Evolutionary conservation across 2,329 filamentous ascomycete genomes (phyloP), one percentile per base, ranked within the genome.

Genomic region (Verticillium dahliae): DNA sequence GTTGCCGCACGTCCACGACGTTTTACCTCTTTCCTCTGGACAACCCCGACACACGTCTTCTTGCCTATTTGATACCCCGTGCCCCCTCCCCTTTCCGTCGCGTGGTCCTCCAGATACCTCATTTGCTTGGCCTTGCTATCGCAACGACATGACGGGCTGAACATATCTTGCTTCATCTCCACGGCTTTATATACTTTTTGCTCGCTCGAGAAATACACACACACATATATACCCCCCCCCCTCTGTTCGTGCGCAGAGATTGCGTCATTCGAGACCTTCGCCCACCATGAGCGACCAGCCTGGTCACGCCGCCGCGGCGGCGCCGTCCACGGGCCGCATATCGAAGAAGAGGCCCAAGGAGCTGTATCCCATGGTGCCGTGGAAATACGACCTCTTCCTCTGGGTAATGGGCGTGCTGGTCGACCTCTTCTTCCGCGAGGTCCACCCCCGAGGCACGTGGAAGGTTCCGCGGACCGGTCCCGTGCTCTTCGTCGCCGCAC

Each of bases 391-490:
- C 77, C 81, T 87, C 62, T 90, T 92, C 70, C 81, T 93, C 37
- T 92, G 90, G 83, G 82, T 82, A 57, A 89, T 92, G 72, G 90
- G 89, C 52, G 85, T 98, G 66, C 82, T 98, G 59, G 88, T 96
- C 67, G 95, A 99, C 76, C 87, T 97, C 67, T 99, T 99, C 85
- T 99, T 99, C 81, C 89, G 95, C 68, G 95, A 99, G 77, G 92
- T 99, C 15, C 93, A 98, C 73, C 95, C 95, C 13, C 86, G 95
- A 66, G 92, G 92, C 67, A 91, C 93, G 65, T 99, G 95, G 92
- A 94, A 93, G 75, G 90, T 99, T 55, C 95, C 95, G 55, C 87
- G 90, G 70, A 85, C 86, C 65, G 95, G 93, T 0, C 93, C 95
- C 1, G 86, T 99, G 65, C 91, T 99, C 63, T 95, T 99, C 71